Percentiles rank a stretch among this genome's conserved stretches.
Conservation (phyloP, 805 yeast species). For the Lipomyces japonicus region DNA sequence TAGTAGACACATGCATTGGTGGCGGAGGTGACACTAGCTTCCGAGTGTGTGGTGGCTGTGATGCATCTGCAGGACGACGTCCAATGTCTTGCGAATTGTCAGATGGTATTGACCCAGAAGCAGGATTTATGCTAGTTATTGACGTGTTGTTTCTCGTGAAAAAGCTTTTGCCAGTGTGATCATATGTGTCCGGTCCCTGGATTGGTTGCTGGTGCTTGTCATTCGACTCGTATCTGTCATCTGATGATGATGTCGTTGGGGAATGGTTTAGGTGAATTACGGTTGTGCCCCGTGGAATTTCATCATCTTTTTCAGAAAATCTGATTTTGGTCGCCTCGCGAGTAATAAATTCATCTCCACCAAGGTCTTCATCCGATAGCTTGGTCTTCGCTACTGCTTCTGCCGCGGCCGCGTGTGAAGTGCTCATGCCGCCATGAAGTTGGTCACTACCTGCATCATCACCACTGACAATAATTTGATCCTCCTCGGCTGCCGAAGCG, state of each 20-base stretch:
- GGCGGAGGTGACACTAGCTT: not conserved
- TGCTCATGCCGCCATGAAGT: no score
- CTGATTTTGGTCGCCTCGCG: slow-evolving; percentile 1
- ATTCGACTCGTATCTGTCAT: not conserved
- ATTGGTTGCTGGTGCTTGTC: not conserved
- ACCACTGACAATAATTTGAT: no score
- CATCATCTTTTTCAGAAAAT: slow-evolving; percentile 25
- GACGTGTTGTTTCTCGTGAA: not conserved
- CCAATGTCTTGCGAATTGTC: no score
- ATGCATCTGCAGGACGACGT: no score
- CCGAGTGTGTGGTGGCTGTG: no score
- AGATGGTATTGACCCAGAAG: no score
- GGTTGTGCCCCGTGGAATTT: slow-evolving; percentile 30
- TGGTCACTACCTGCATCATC: no score
- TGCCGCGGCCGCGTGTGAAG: not conserved
- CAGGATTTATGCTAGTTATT: no score
- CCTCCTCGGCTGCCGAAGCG: no score
- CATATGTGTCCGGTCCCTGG: not conserved
- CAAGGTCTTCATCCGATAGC: not conserved
- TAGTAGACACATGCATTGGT: not conserved
- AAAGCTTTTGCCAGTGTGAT: not conserved
- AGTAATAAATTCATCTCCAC: not conserved
- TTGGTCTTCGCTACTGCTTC: no score
- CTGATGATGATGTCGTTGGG: slow-evolving; percentile 6
- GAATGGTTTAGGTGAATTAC: no score